phyloP scores from a whole-genome alignment of 2,329 filamentous ascomycete species.

The Mariannaea sp. region DNA sequence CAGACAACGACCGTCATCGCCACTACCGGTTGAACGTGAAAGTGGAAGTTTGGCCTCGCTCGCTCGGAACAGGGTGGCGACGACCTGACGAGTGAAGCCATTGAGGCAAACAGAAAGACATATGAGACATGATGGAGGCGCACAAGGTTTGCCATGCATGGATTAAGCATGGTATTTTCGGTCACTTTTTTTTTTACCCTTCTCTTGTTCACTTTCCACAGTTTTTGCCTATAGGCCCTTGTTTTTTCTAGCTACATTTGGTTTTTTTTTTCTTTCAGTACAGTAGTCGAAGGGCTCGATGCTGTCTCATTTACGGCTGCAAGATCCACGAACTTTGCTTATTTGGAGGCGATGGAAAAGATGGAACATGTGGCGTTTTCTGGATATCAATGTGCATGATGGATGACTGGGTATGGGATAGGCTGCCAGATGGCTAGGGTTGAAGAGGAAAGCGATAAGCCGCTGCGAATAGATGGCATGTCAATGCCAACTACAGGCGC shows the following conservation, averaged over 20 bases:
- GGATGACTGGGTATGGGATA: neutral
- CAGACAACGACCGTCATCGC: conserved; percentile 1
- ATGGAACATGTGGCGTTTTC: conserved; percentile 34
- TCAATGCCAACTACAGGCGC: conserved; percentile 26
- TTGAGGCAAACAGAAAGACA: conserved; percentile 14
- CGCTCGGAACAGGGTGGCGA: conserved; percentile 2
- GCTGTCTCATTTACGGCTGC: conserved; percentile 34
- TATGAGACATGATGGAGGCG: conserved; percentile 32
- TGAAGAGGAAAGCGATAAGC: conserved; percentile 1
- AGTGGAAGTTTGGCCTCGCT: neutral
- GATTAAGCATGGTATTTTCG: conserved; percentile 33
- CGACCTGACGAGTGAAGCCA: conserved; percentile 3
- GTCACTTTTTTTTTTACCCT: conserved; percentile 31
- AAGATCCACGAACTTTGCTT: conserved; percentile 33
- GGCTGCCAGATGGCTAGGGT: conserved; percentile 10
- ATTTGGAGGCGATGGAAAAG: conserved; percentile 33
- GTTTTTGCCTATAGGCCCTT: conserved; percentile 20
- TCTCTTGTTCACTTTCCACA: conserved; percentile 22
- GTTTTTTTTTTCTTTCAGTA: conserved; percentile 18
- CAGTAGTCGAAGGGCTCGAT: conserved; percentile 37
- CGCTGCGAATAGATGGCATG: conserved; percentile 10
- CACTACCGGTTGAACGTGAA: neutral
- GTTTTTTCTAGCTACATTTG: conserved; percentile 26
- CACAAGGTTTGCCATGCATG: conserved; percentile 28
- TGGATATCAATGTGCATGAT: conserved; percentile 27